These are phyloP conservation scores for Boletus patriciae DNA, from an alignment of 768 basidiomycete genomes.

Conservation along the genomic window DNA sequence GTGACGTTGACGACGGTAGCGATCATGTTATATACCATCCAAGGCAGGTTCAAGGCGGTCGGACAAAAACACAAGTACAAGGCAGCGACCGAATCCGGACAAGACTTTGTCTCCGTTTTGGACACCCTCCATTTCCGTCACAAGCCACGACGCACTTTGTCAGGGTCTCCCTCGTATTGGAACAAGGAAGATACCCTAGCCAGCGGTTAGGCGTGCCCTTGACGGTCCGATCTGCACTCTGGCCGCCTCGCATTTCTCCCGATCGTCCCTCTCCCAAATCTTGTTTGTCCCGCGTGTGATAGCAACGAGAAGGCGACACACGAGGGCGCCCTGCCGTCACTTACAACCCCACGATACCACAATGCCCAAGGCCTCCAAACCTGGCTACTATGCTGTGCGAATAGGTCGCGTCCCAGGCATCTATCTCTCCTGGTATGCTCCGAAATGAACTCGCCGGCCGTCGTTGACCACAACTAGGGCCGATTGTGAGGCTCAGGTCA, in stretches of 20 bases:
- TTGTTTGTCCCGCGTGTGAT: neutral
- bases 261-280: neutral
- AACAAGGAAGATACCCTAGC: constrained; percentile 11
- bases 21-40: constrained; percentile 28
- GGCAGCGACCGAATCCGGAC: constrained; percentile 23
- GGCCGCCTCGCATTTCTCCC: neutral
- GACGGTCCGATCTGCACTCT: neutral
- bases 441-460: constrained; percentile 31
- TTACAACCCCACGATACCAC: neutral
- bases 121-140: constrained; percentile 2
- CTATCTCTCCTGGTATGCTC: constrained; percentile 64
- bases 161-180: constrained; percentile 4
- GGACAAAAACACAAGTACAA: constrained; percentile 24
- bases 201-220: too few relatives aligned
- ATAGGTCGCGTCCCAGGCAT: constrained; percentile 65
- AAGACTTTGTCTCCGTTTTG: constrained; percentile 21
- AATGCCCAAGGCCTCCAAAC: constrained; percentile 44
- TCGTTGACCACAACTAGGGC: constrained; percentile 46
- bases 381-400: constrained; percentile 71
- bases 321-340: neutral
- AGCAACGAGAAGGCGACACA: neutral
- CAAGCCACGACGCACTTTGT: constrained; percentile 8
- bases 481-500: constrained; percentile 68
- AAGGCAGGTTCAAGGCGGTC: neutral
- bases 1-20: constrained; percentile 1